phyloP scores from a whole-genome alignment of 805 yeast species.

The Suhomyces sp. region DNA sequence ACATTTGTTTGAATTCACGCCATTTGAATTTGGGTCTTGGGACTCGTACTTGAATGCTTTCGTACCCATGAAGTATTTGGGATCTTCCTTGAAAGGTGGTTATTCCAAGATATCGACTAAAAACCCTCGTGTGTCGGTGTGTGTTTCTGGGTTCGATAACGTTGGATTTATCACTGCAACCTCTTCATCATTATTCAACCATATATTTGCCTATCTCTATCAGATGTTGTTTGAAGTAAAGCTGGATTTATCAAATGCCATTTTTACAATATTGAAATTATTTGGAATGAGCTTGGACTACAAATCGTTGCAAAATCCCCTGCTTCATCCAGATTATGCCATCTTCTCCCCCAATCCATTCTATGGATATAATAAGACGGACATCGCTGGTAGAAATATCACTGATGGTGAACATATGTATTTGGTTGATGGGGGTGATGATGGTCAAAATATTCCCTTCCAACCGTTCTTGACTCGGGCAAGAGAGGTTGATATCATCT shows the following conservation, averaged over 20 bases:
- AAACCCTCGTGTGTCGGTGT: slow-evolving; percentile 28
- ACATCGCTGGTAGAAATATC: slow-evolving; percentile 9
- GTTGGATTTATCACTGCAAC: slow-evolving; percentile 61
- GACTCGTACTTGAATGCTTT: slow-evolving; percentile 48
- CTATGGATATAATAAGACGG: slow-evolving; percentile 22
- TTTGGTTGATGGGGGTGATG: slow-evolving; percentile 50
- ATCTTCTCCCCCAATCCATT: slow-evolving; percentile 64
- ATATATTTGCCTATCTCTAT: slow-evolving; percentile 50
- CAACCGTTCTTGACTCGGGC: slow-evolving; percentile 40
- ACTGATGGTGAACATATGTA: slow-evolving; percentile 23
- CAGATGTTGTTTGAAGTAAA: slow-evolving; percentile 32
- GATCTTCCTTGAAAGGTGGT: slow-evolving; percentile 49
- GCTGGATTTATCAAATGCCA: slow-evolving; percentile 31
- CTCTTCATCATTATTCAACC: slow-evolving; percentile 62
- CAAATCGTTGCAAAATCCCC: slow-evolving; percentile 24
- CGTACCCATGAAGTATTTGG: slow-evolving; percentile 51
- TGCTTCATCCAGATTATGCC: slow-evolving; percentile 56
- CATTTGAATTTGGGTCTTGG: slow-evolving; percentile 72
- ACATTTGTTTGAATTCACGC: slow-evolving; percentile 57
- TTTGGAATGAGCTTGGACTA: slow-evolving; percentile 44
- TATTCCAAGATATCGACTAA: slow-evolving; percentile 25
- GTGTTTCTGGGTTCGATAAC: slow-evolving; percentile 57
- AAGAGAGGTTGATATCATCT: slow-evolving; percentile 37
- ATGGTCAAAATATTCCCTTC: slow-evolving; percentile 49
- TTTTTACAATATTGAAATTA: slow-evolving; percentile 37